Conservation (phyloP, 2,329 filamentous ascomycete genomes). For the Pseudogymnoascus sp. region DNA sequence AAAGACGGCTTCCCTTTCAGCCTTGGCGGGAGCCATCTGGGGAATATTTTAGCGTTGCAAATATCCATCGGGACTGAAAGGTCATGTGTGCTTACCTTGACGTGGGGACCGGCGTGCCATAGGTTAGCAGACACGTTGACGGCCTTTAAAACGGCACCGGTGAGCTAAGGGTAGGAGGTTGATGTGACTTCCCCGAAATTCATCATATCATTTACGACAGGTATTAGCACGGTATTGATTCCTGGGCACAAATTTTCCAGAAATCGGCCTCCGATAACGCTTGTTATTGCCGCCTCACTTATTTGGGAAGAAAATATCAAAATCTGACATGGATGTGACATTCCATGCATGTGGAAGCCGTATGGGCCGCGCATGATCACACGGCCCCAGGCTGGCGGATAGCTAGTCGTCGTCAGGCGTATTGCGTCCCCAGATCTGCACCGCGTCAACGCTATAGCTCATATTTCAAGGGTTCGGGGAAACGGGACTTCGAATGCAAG, state of each 20-base stretch:
- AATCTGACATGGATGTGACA: background rate
- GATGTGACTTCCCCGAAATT: background rate
- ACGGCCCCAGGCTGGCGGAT: background rate
- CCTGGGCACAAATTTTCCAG: background rate
- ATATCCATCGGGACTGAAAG: background rate
- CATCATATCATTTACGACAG: background rate
- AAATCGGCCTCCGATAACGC: conserved; percentile 6
- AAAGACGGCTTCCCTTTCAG: background rate
- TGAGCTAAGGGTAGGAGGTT: background rate
- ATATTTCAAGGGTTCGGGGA: background rate
- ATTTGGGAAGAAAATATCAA: background rate
- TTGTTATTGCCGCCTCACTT: background rate
- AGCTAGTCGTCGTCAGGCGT: background rate
- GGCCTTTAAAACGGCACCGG: background rate
- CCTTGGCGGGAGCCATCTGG: background rate
- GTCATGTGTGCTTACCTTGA: conserved; percentile 7
- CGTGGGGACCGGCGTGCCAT: background rate
- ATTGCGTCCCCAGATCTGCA: background rate
- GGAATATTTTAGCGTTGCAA: background rate
- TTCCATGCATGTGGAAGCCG: conserved; percentile 4
- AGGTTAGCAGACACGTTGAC: background rate
- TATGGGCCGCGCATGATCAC: background rate
- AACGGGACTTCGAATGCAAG: background rate
- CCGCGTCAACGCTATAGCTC: background rate
- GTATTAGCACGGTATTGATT: background rate